A percentile compares a stretch with the other conserved stretches of the same genome.
Evolutionary conservation across 1,284 basidiomycete species (phyloP).

Genomic region (Ustilago tritici): DNA sequence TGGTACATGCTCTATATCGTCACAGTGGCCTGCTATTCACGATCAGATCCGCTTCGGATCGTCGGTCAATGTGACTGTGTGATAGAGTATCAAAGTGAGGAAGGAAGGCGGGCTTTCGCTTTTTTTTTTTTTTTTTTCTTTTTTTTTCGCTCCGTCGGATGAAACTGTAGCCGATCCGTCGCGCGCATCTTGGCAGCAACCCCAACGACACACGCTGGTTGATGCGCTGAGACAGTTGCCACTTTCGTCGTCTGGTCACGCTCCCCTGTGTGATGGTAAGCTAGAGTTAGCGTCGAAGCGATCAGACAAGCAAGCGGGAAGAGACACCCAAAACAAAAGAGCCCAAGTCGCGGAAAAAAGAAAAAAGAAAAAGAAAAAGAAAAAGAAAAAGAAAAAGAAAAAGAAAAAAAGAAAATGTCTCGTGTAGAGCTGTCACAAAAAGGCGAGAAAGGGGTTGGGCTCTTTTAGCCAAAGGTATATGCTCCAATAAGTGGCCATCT

Average conservation of each 20-base stretch:
- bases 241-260: not conserved
- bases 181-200: not conserved
- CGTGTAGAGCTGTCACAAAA: constrained; percentile 1
- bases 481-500: not conserved
- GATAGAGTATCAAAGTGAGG: not conserved
- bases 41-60: not conserved
- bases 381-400: no score
- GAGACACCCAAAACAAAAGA: no score
- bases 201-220: not conserved
- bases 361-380: not conserved
- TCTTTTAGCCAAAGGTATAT: not conserved
- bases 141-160: constrained; percentile 2
- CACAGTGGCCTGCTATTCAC: not conserved
- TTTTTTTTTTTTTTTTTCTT: no score
- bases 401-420: not conserved
- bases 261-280: not conserved
- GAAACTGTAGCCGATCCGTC: not conserved
- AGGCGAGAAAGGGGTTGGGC: not conserved
- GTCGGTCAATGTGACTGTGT: not conserved
- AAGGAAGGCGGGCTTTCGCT: not conserved
- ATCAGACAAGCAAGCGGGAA: not conserved
- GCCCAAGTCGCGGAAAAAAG: not conserved
- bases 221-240: not conserved
- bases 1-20: not conserved
- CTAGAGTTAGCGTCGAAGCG: not conserved